These are phyloP conservation scores for Plenodomus biglobosus DNA, from an alignment of 2,329 filamentous ascomycete species.

Conservation along the genomic window DNA sequence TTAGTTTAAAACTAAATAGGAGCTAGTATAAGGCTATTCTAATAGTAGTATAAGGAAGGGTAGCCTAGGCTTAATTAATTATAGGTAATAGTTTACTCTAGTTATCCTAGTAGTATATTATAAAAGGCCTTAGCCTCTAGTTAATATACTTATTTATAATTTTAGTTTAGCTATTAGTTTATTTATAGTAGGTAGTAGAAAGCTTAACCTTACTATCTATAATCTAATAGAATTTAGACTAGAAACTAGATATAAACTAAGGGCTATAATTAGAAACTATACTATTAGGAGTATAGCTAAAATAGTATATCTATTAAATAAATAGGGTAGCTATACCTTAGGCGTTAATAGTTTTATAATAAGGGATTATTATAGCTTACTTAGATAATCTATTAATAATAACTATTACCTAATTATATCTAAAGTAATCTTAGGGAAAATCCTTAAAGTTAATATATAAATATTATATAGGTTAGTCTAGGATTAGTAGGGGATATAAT, in stretches of 20 bases:
- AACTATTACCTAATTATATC: too few relatives aligned
- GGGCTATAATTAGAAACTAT: background rate
- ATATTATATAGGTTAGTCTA: too few relatives aligned
- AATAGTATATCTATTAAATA: too few relatives aligned
- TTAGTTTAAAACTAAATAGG: background rate
- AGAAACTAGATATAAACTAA: slow-evolving; percentile 2
- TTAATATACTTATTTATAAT: slow-evolving; percentile 6
- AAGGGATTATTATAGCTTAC: too few relatives aligned
- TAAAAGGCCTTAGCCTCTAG: background rate
- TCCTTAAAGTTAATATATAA: too few relatives aligned
- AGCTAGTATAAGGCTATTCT: background rate
- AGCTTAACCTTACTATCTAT: background rate
- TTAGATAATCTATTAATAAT: too few relatives aligned
- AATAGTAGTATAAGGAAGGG: background rate
- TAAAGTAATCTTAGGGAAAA: too few relatives aligned
- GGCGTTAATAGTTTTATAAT: too few relatives aligned
- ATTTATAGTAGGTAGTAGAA: background rate
- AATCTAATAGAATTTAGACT: background rate
- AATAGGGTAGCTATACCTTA: too few relatives aligned
- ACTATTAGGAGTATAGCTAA: too few relatives aligned
- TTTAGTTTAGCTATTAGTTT: slow-evolving; percentile 3
- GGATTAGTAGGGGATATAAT: too few relatives aligned
- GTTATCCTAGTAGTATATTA: slow-evolving; percentile 2
- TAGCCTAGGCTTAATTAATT: background rate
- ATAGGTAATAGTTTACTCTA: background rate